Conservation (phyloP, 768 basidiomycete species). For the Naganishia randhawae region DNA sequence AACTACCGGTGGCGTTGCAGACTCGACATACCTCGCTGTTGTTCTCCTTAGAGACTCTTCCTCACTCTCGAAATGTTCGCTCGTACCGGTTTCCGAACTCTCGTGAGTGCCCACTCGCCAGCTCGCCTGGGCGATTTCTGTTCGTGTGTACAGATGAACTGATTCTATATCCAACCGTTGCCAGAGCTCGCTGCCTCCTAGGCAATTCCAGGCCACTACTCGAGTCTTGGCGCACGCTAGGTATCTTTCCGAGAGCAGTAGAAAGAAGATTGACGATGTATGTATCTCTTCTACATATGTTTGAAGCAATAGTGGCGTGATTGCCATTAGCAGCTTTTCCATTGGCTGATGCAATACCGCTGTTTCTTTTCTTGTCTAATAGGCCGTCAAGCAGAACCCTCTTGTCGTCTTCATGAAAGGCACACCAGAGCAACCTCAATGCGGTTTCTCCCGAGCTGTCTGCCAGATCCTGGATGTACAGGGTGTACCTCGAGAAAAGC, state of each 20-base stretch:
- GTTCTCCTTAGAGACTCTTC: not conserved
- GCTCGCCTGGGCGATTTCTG: not conserved
- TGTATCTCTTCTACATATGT: constrained; percentile 12
- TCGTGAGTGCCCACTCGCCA: constrained; percentile 35
- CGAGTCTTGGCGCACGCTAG: constrained; percentile 37
- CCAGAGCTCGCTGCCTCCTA: constrained; percentile 44
- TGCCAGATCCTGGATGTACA: constrained; percentile 81
- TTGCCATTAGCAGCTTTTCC: too few relatives aligned
- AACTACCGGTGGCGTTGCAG: not conserved
- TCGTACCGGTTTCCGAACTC: constrained; percentile 42
- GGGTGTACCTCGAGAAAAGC: constrained; percentile 71
- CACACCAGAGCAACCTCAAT: constrained; percentile 76
- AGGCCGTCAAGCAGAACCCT: constrained; percentile 69
- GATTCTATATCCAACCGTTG: constrained; percentile 22
- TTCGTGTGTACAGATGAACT: constrained; percentile 6
- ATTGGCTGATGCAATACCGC: not conserved
- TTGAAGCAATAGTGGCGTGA: too few relatives aligned
- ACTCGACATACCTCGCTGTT: not conserved
- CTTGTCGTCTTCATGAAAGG: constrained; percentile 99
- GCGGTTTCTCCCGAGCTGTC: constrained; percentile 92
- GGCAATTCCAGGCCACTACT: constrained; percentile 41
- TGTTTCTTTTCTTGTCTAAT: not conserved
- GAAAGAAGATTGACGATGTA: constrained; percentile 49
- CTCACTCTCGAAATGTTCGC: constrained; percentile 35
- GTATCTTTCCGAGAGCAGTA: constrained; percentile 41